Evolutionary conservation across 192 early-diverging fungal genomes (phyloP).

Genomic region (Rhizophagus clarus): DNA sequence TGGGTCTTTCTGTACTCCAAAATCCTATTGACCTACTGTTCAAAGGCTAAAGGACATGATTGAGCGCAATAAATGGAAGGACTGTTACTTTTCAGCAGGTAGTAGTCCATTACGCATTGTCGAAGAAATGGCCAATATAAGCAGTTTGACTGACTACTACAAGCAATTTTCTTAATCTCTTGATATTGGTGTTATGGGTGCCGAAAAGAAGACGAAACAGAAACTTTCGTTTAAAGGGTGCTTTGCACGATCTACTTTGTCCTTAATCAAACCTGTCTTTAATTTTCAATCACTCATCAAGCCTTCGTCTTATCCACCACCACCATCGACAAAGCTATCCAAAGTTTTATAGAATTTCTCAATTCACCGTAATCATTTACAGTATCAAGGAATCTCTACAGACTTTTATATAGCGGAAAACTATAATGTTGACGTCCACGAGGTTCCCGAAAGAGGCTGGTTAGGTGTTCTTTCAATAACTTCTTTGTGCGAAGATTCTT

Average conservation of each 20-base stretch:
- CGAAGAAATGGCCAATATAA: neutral
- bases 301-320: too few relatives aligned
- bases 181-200: conserved; percentile 21
- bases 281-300: neutral
- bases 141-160: neutral
- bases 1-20: too few relatives aligned
- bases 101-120: too few relatives aligned
- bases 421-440: neutral
- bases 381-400: neutral
- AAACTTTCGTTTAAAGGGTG: conserved; percentile 7
- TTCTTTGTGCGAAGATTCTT: too few relatives aligned
- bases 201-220: conserved; percentile 23
- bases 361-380: conserved; percentile 13
- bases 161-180: conserved; percentile 10
- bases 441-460: neutral
- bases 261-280: neutral
- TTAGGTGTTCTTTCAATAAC: too few relatives aligned
- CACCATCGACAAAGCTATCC: neutral
- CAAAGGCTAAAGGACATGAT: too few relatives aligned
- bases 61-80: neutral
- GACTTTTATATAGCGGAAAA: neutral
- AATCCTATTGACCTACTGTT: too few relatives aligned
- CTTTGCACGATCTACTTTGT: conserved; percentile 18
- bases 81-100: too few relatives aligned
- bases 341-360: conserved; percentile 5